Evolutionary conservation across 208 protist species (phyloP).

Genomic region (Blastocrithidia nonstop): DNA sequence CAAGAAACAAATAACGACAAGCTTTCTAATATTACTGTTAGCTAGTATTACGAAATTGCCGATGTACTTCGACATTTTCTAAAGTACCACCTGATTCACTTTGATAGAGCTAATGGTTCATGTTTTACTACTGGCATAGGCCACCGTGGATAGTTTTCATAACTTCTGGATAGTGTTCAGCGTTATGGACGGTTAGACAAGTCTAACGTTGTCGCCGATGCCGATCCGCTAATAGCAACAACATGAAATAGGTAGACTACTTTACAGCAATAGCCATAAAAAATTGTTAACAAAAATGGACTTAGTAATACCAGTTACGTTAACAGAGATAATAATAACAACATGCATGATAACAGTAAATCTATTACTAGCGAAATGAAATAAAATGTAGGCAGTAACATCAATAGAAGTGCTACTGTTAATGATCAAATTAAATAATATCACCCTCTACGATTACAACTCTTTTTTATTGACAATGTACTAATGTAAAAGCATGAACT

Average conservation of each 20-base stretch:
- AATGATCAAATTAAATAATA: not conserved
- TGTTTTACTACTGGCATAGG: slow-evolving; percentile 43
- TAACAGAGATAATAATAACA: not conserved
- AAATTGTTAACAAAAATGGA: not conserved
- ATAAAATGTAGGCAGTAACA: too few species aligned
- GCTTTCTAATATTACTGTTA: too few species aligned
- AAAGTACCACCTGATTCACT: slow-evolving; percentile 43
- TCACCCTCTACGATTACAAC: slow-evolving; percentile 19
- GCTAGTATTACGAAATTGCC: not conserved
- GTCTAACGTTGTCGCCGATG: slow-evolving; percentile 19
- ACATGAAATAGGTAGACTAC: not conserved
- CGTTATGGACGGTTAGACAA: slow-evolving; percentile 20
- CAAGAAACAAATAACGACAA: too few species aligned
- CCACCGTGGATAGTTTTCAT: slow-evolving; percentile 41
- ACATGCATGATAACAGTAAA: not conserved
- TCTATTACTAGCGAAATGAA: not conserved
- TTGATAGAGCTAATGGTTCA: slow-evolving; percentile 18
- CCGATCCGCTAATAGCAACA: slow-evolving; percentile 15
- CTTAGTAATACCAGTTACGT: too few species aligned
- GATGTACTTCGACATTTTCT: slow-evolving; percentile 25
- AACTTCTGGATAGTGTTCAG: slow-evolving; percentile 32
- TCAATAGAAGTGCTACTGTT: not conserved
- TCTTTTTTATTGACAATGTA: slow-evolving; percentile 35
- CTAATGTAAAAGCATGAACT: slow-evolving; percentile 22
- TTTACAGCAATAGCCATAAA: too few species aligned